A percentile compares a stretch with the other conserved stretches of the same genome.
phyloP scores from a whole-genome alignment of 352 stramenopile species.

The Globisporangium sylvaticum region DNA sequence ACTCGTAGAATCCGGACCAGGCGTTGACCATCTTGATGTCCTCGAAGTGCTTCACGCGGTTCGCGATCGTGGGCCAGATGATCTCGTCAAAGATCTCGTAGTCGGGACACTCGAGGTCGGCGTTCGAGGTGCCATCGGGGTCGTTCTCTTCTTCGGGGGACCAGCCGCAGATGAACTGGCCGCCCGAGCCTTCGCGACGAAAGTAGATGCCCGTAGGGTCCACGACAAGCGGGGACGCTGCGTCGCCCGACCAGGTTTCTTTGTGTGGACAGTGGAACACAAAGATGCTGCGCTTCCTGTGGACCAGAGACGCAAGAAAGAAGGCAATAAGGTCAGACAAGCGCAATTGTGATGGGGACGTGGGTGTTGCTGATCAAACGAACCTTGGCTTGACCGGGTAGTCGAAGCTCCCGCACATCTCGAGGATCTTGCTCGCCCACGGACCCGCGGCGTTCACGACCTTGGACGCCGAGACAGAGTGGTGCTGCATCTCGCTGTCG shows the following conservation, averaged over 20 bases:
- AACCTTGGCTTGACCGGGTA: conserved; percentile 64
- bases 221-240: conserved; percentile 66
- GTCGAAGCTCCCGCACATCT: conserved; percentile 63
- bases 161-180: conserved; percentile 71
- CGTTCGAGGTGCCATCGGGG: conserved; percentile 48
- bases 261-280: conserved; percentile 73
- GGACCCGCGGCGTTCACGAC: conserved; percentile 76
- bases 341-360: background rate
- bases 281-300: conserved; percentile 67
- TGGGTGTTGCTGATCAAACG: background rate
- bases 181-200: conserved; percentile 59
- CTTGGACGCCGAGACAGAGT: conserved; percentile 41
- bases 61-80: conserved; percentile 79
- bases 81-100: conserved; percentile 71
- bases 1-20: conserved; percentile 86
- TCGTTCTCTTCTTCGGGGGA: conserved; percentile 60
- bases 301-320: background rate
- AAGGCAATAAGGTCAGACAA: background rate
- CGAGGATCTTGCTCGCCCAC: conserved; percentile 66
- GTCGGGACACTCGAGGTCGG: conserved; percentile 68
- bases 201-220: conserved; percentile 81
- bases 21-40: conserved; percentile 73
- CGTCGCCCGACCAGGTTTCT: conserved; percentile 64
- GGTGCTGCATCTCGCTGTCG: conserved; percentile 21
- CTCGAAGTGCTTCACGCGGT: conserved; percentile 72